Base-by-base conservation (phyloP, 2,329 filamentous ascomycete species). In the Diaporthe sp. region DNA sequence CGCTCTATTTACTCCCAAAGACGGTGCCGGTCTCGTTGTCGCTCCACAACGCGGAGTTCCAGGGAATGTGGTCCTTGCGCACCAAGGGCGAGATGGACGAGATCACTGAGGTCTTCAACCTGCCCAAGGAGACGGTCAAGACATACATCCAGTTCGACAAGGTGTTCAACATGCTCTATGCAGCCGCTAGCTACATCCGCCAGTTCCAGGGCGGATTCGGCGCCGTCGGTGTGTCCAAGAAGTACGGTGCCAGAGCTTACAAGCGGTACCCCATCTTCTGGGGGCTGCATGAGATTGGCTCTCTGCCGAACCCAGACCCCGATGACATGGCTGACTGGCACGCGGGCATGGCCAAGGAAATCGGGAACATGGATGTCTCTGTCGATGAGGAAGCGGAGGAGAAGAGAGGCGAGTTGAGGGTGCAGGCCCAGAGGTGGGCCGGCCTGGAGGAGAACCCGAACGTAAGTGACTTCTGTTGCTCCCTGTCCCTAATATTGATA, bases 251-350 rank as follows among this genome's bases (percentile, higher is more conserved):
- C n/a, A 66, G 74, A 22, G 68, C 66, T 8, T 75, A 89, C 80
- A 90, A 90, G 72, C 86, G 91, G 63, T 93, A 92, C 79, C 91
- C 91, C 2, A 92, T 92, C 76, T 92, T 92, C 82, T 92, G 91
- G 91, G 89, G 89, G 55, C 80, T 92, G 53, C 87, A 87, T 75
- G 88, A 88, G 79, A 88, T 92, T 69, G 90, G 90, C n/a, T 86
- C 88, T 42, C 81, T 92, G 59, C 90, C 90, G 0, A 92, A 92
- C 77, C 90, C 90, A 0, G 90, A 92, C 80, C 90, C 90, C 1
- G 88, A 88, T 2, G 90, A 92, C 80, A 90, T 89, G 56, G 90
- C 86, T 9, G 88, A 88, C 73, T 91, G 88, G 88, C 86, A 88
- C 77, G 73, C 77, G 91, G 88, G 88, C 85, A 88, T 78, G 76